A percentile compares a stretch with the other conserved stretches of the same genome.
phyloP scores from a whole-genome alignment of 208 protist genomes.

The Zelonia costaricensis region DNA sequence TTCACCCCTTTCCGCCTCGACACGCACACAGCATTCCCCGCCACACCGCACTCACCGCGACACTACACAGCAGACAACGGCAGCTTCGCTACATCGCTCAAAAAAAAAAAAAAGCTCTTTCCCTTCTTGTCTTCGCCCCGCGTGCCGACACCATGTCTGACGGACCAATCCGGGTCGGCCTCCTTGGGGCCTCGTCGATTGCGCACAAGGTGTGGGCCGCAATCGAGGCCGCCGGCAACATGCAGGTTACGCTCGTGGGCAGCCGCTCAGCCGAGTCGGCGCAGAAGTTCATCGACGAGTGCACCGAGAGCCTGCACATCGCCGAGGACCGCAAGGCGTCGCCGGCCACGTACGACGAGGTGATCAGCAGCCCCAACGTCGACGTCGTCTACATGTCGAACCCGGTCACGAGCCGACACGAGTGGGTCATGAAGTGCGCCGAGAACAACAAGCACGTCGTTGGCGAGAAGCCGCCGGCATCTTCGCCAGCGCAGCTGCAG shows the following conservation, averaged over 20 bases:
- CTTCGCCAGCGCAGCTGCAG: slow-evolving; percentile 36
- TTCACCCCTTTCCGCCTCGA: too few species aligned
- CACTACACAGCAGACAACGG: too few species aligned
- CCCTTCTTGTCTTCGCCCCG: too few species aligned
- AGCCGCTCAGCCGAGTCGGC: slow-evolving; percentile 21
- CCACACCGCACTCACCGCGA: too few species aligned
- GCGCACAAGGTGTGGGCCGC: slow-evolving; percentile 42
- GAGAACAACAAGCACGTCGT: slow-evolving; percentile 62
- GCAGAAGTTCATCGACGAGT: slow-evolving; percentile 23
- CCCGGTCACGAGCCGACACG: slow-evolving; percentile 38
- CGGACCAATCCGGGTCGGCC: slow-evolving; percentile 33
- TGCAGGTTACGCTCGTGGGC: slow-evolving; percentile 39
- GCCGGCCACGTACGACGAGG: slow-evolving; percentile 28
- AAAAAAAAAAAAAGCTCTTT: slow-evolving; percentile 11
- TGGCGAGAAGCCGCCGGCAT: slow-evolving; percentile 49
- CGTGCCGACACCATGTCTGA: slow-evolving; percentile 20
- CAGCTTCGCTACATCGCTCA: too few species aligned
- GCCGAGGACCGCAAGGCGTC: slow-evolving; percentile 17
- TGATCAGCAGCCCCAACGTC: slow-evolving; percentile 13
- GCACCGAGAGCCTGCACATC: slow-evolving; percentile 30
- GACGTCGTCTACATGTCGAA: slow-evolving; percentile 52
- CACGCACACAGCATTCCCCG: too few species aligned
- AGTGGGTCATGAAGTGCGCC: slow-evolving; percentile 52
- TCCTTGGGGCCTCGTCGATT: slow-evolving; percentile 43
- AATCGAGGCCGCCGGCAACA: slow-evolving; percentile 33